Conservation (phyloP, 2,329 filamentous ascomycete species). For the Leptographium galeiforme region DNA sequence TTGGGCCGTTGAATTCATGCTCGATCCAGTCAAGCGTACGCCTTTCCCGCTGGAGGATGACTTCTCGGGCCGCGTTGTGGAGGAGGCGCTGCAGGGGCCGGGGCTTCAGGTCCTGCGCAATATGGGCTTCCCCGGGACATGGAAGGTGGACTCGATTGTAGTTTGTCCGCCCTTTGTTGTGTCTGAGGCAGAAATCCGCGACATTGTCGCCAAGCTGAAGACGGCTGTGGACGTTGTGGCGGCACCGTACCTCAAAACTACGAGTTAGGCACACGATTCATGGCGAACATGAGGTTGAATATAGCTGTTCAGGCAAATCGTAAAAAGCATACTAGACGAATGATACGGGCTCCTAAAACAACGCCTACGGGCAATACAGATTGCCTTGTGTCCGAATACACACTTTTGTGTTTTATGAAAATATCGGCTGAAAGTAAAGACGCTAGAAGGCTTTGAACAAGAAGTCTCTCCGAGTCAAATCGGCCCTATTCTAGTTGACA, state of each 20-base stretch:
- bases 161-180: background rate
- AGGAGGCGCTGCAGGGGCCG: background rate
- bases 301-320: too few relatives aligned
- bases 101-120: constrained; percentile 1
- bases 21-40: background rate
- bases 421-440: too few relatives aligned
- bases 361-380: too few relatives aligned
- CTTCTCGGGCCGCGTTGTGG: background rate
- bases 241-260: background rate
- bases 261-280: too few relatives aligned
- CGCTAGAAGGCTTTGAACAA: too few relatives aligned
- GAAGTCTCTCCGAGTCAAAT: too few relatives aligned
- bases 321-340: too few relatives aligned
- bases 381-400: too few relatives aligned
- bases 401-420: too few relatives aligned
- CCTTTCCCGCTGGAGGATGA: background rate
- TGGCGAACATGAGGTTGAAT: too few relatives aligned
- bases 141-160: constrained; percentile 1
- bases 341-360: too few relatives aligned
- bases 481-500: too few relatives aligned
- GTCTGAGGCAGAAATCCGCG: background rate
- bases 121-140: background rate
- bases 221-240: background rate
- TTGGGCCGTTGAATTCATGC: constrained; percentile 29
- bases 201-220: background rate